Conservation (phyloP, 1,284 basidiomycete genomes). For the Ustilago hordei region DNA sequence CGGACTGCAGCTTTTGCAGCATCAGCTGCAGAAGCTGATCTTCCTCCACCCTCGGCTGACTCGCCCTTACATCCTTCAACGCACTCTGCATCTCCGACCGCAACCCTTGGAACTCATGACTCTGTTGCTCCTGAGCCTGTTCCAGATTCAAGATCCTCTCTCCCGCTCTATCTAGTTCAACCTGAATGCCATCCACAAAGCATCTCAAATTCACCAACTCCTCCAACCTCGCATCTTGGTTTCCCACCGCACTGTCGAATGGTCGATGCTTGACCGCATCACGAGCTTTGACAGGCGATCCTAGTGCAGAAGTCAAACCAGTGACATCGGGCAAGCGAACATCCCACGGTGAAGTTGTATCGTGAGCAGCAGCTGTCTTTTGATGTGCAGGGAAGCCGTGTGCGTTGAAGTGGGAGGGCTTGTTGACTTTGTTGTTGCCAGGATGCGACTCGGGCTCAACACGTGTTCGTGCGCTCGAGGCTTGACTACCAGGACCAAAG, state of each 20-base stretch:
- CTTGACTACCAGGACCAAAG: conserved; percentile 53
- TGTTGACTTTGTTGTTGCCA: conserved; percentile 17
- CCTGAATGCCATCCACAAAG: conserved; percentile 54
- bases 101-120: conserved; percentile 45
- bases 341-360: conserved; percentile 31
- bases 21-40: conserved; percentile 36
- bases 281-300: conserved; percentile 48
- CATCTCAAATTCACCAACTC: conserved; percentile 49
- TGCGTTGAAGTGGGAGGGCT: conserved; percentile 32
- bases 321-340: conserved; percentile 55
- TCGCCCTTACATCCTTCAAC: conserved; percentile 31
- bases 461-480: conserved; percentile 45
- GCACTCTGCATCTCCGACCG: conserved; percentile 42
- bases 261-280: conserved; percentile 45
- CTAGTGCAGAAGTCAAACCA: conserved; percentile 52
- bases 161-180: conserved; percentile 50
- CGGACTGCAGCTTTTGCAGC: conserved; percentile 23
- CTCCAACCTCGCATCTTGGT: conserved; percentile 42
- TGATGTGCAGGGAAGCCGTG: conserved; percentile 38
- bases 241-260: conserved; percentile 42
- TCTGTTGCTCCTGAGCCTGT: conserved; percentile 49
- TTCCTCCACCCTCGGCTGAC: conserved; percentile 12
- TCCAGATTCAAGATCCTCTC: conserved; percentile 53
- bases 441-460: conserved; percentile 23
- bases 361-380: conserved; percentile 13